phyloP scores from a whole-genome alignment of 1,284 basidiomycete species.

The Vanrija humicola region DNA sequence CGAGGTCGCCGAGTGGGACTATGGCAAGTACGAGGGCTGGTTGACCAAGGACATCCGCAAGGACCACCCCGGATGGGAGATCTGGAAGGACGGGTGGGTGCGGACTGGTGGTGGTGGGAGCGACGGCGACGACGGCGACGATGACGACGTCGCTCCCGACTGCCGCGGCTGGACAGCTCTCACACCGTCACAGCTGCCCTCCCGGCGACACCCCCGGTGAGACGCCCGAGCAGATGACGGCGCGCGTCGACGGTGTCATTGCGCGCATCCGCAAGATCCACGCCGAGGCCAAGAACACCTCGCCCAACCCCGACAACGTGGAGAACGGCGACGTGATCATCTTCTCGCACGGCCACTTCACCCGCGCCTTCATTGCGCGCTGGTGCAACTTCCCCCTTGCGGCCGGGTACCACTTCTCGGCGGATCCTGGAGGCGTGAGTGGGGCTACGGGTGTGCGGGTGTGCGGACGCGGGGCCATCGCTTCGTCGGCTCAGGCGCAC shows the following conservation, averaged over 20 bases:
- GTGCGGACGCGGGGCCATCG: background rate
- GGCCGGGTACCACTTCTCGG: slow-evolving; percentile 48
- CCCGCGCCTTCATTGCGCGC: slow-evolving; percentile 65
- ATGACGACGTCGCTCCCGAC: background rate
- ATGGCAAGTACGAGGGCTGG: slow-evolving; percentile 85
- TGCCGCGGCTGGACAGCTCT: background rate
- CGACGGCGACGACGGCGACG: background rate
- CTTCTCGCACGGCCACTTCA: slow-evolving; percentile 70
- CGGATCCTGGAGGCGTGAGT: slow-evolving; percentile 45
- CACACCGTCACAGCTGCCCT: slow-evolving; percentile 60
- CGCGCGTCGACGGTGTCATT: slow-evolving; percentile 72
- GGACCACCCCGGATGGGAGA: slow-evolving; percentile 64
- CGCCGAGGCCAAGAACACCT: slow-evolving; percentile 51
- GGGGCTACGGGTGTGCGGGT: background rate
- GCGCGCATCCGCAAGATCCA: slow-evolving; percentile 71
- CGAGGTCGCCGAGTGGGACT: slow-evolving; percentile 70
- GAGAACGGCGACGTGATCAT: slow-evolving; percentile 47
- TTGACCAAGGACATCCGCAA: slow-evolving; percentile 67
- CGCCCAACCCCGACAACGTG: slow-evolving; percentile 24
- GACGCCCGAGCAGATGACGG: slow-evolving; percentile 69
- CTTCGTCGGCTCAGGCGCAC: too few relatives aligned
- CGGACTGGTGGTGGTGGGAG: background rate
- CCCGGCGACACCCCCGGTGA: slow-evolving; percentile 64
- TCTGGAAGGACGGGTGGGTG: slow-evolving; percentile 74
- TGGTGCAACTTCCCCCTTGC: slow-evolving; percentile 49